Conservation (phyloP, 2,329 filamentous ascomycete species). For the Stemphylium beticola region DNA sequence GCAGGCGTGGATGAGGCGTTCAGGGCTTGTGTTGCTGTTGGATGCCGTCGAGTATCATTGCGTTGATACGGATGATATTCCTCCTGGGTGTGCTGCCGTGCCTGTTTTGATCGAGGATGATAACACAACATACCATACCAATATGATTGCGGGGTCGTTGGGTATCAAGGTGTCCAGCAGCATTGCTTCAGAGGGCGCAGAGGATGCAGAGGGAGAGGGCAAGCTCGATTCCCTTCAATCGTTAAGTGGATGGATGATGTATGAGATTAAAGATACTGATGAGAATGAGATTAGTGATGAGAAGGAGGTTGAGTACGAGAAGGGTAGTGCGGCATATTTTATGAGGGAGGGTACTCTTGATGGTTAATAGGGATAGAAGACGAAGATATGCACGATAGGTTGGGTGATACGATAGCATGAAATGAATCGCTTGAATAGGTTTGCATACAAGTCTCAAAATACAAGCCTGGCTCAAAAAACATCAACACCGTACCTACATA, state of each 20-base stretch:
- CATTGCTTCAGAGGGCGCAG: neutral
- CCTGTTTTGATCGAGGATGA: slow-evolving; percentile 21
- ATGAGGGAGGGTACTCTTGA: no score
- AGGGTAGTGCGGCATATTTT: neutral
- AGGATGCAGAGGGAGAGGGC: neutral
- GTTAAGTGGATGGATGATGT: slow-evolving; percentile 22
- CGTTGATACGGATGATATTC: slow-evolving; percentile 11
- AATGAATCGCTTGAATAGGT: slow-evolving; percentile 11
- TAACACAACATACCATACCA: slow-evolving; percentile 5
- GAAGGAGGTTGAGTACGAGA: neutral
- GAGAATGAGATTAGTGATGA: no score
- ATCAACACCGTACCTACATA: slow-evolving; percentile 14
- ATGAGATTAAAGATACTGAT: slow-evolving; percentile 4
- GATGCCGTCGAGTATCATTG: slow-evolving; percentile 11
- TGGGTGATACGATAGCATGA: neutral
- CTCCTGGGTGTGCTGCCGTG: slow-evolving; percentile 9
- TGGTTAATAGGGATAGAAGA: no score
- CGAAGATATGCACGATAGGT: no score
- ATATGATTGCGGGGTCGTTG: slow-evolving; percentile 21
- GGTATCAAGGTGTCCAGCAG: slow-evolving; percentile 15
- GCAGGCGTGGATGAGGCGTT: no score
- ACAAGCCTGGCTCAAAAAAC: slow-evolving; percentile 11
- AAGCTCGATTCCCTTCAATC: slow-evolving; percentile 19
- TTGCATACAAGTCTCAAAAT: slow-evolving; percentile 15
- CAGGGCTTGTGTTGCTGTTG: neutral